Percentiles rank a stretch among this genome's conserved stretches.
Conservation (phyloP, 1,284 basidiomycete genomes). For the Pholiota adiposa region DNA sequence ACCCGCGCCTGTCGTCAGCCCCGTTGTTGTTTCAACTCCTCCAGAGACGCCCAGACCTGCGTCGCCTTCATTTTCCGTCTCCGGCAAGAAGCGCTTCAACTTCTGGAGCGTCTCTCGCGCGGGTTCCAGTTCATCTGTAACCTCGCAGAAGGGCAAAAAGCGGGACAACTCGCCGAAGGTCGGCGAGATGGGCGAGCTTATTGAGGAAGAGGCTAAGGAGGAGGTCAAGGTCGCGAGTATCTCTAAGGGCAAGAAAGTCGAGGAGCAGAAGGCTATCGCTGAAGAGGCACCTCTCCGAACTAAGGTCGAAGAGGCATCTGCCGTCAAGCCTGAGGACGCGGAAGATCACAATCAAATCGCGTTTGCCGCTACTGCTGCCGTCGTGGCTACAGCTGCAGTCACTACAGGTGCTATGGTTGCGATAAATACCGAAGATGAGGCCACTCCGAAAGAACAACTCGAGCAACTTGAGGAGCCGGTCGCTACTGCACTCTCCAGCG, state of each 20-base stretch:
- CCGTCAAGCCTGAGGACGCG: neutral
- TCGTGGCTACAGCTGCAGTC: slow-evolving; percentile 20
- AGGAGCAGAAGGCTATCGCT: neutral
- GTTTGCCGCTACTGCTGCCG: slow-evolving; percentile 20
- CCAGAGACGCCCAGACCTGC: slow-evolving; percentile 23
- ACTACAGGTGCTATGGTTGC: slow-evolving; percentile 18
- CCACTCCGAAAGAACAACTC: slow-evolving; percentile 1
- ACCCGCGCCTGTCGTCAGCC: slow-evolving; percentile 19
- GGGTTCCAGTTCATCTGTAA: slow-evolving; percentile 24
- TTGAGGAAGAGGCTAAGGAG: slow-evolving; percentile 48
- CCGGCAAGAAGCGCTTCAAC: slow-evolving; percentile 58
- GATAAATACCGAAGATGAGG: slow-evolving; percentile 22
- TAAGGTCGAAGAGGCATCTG: neutral
- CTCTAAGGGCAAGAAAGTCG: neutral
- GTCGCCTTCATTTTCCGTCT: slow-evolving; percentile 43
- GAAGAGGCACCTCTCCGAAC: neutral
- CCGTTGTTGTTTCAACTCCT: slow-evolving; percentile 9
- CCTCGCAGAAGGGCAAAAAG: slow-evolving; percentile 26
- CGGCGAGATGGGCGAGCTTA: slow-evolving; percentile 69
- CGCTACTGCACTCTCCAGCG: neutral
- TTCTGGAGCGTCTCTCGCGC: slow-evolving; percentile 47
- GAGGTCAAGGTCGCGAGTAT: neutral
- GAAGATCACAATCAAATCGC: neutral
- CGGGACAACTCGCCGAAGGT: slow-evolving; percentile 36
- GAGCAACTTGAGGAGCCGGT: neutral